Percentiles rank a stretch among this genome's conserved stretches.
Conservation (phyloP, 2,329 filamentous ascomycete species). For the Curvularia sp. region DNA sequence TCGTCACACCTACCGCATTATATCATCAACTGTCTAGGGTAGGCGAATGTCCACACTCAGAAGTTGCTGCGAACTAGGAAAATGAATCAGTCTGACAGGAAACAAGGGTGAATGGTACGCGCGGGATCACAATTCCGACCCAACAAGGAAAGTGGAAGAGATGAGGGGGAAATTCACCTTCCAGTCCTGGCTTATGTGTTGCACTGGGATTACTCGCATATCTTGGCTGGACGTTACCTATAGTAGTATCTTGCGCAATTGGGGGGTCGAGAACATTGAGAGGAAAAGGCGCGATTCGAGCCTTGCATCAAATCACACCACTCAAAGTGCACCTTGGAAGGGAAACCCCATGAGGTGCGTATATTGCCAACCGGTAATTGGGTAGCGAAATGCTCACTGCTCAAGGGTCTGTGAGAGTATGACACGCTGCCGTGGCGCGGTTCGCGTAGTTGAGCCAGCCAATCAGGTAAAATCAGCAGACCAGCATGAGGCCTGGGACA, state of each 20-base stretch:
- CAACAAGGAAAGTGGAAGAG: background rate
- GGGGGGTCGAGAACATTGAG: background rate
- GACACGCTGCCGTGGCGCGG: conserved; percentile 5
- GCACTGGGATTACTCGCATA: background rate
- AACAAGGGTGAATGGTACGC: conserved; percentile 2
- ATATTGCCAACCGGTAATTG: conserved; percentile 1
- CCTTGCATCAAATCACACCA: background rate
- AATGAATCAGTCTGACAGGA: background rate
- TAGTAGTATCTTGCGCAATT: background rate
- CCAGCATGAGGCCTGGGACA: background rate
- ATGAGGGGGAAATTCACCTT: background rate
- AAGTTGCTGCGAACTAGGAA: background rate
- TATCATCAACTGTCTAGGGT: background rate
- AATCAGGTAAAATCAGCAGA: background rate
- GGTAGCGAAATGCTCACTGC: conserved; percentile 9
- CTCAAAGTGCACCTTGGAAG: background rate
- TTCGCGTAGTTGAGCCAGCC: conserved; percentile 4
- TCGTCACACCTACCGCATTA: background rate
- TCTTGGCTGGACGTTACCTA: background rate
- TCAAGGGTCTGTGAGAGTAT: conserved; percentile 3
- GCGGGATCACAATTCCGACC: background rate
- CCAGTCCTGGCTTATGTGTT: background rate
- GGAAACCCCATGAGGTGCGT: background rate
- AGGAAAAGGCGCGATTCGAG: background rate
- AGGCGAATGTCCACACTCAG: background rate